A percentile compares a stretch with the other conserved stretches of the same genome.
phyloP scores from a whole-genome alignment of 306 rosid species.

The Quercus robur region DNA sequence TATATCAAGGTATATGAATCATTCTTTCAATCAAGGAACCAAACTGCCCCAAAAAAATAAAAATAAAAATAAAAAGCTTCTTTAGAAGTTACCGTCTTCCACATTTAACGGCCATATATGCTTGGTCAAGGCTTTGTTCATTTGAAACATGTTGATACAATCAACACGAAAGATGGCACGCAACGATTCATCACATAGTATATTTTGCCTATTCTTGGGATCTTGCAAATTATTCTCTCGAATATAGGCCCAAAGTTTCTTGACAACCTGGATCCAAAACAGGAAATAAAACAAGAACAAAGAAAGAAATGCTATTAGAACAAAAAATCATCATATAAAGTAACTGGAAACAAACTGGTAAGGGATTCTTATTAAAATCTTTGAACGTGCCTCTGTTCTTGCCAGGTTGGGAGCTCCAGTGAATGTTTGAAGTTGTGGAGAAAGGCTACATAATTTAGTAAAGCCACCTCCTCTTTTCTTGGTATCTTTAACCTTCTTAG shows the following conservation, averaged over 20 bases:
- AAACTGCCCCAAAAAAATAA: neutral
- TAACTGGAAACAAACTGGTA: neutral
- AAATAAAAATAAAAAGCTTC: neutral
- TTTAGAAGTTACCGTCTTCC: too few relatives aligned
- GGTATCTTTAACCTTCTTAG: too few relatives aligned
- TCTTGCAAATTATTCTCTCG: constrained; percentile 33
- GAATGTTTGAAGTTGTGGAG: constrained; percentile 39
- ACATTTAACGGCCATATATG: constrained; percentile 31
- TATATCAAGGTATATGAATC: too few relatives aligned
- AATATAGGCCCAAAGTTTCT: constrained; percentile 38
- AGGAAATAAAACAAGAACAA: neutral
- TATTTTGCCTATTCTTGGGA: constrained; percentile 29
- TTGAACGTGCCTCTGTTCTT: constrained; percentile 32
- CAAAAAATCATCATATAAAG: neutral
- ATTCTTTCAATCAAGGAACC: neutral
- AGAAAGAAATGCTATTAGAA: neutral
- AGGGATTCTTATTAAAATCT: neutral
- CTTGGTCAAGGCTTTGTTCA: constrained; percentile 34
- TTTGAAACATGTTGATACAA: constrained; percentile 38
- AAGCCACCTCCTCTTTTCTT: neutral
- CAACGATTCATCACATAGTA: constrained; percentile 31
- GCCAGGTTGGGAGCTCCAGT: constrained; percentile 35
- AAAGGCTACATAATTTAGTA: constrained; percentile 33
- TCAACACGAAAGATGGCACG: constrained; percentile 29
- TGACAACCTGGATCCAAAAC: constrained; percentile 32